phyloP scores from a whole-genome alignment of 306 rosid species.

The Trichosanthes cucumerina region DNA sequence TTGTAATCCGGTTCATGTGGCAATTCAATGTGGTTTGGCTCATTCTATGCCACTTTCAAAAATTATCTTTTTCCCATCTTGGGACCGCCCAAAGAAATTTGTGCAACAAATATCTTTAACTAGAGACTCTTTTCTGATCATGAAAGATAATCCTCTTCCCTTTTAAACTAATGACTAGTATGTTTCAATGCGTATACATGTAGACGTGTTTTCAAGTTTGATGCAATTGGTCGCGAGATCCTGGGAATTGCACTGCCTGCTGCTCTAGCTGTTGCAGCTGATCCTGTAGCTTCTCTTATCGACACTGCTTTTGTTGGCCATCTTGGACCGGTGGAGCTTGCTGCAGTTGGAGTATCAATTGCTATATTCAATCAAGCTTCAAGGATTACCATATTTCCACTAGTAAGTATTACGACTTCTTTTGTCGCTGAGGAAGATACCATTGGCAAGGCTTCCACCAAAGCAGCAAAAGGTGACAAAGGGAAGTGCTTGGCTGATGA shows the following conservation, averaged over 20 bases:
- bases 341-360: conserved; percentile 89
- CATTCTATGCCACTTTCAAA: neutral
- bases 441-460: conserved; percentile 20
- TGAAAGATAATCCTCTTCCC: neutral
- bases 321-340: conserved; percentile 88
- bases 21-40: neutral
- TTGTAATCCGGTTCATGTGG: neutral
- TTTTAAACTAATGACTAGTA: neutral
- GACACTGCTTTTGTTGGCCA: conserved; percentile 98
- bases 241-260: conserved; percentile 84
- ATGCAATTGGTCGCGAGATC: conserved; percentile 58
- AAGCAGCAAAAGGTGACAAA: conserved; percentile 23
- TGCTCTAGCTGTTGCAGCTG: conserved; percentile 94
- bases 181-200: neutral
- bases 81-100: neutral
- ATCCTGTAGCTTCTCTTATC: conserved; percentile 90
- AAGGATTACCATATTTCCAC: conserved; percentile 84
- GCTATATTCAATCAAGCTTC: conserved; percentile 95
- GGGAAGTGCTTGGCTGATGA: conserved; percentile 19
- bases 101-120: neutral
- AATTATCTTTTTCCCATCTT: neutral
- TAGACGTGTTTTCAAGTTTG: conserved; percentile 71
- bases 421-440: conserved; percentile 97
- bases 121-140: neutral
- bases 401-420: conserved; percentile 91